A percentile compares a stretch with the other conserved stretches of the same genome.
These are phyloP conservation scores for Aspergillus aculeatus DNA, from an alignment of 2,329 filamentous ascomycete species.

Conservation along the genomic window DNA sequence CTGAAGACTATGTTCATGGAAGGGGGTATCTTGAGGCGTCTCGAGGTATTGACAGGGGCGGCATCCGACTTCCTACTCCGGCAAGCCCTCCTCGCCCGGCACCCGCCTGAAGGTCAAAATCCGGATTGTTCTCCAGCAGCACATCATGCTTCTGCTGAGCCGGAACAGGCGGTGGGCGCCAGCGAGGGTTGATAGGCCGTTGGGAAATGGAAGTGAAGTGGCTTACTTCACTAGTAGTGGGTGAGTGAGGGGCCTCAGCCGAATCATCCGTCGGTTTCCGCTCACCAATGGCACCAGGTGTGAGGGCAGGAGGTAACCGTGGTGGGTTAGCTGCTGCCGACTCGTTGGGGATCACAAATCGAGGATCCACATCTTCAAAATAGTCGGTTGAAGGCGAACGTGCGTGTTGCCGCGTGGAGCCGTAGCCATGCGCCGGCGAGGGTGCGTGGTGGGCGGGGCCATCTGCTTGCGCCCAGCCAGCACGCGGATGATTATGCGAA, in stretches of 20 bases:
- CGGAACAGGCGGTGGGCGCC: conserved; percentile 55
- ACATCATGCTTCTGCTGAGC: conserved; percentile 65
- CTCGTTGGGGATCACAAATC: conserved; percentile 59
- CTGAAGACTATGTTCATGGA: conserved; percentile 19
- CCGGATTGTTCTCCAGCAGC: conserved; percentile 75
- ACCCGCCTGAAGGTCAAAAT: conserved; percentile 68
- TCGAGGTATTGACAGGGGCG: conserved; percentile 21
- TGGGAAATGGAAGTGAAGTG: conserved; percentile 91
- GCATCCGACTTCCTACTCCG: conserved; percentile 26
- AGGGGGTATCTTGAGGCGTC: conserved; percentile 26
- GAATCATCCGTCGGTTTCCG: conserved; percentile 51
- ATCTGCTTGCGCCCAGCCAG: conserved; percentile 34
- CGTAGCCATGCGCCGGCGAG: conserved; percentile 23
- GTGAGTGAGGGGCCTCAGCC: conserved; percentile 65
- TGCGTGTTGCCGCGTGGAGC: conserved; percentile 23
- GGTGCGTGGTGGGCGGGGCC: conserved; percentile 13
- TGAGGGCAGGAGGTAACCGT: conserved; percentile 37
- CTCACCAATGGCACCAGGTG: conserved; percentile 41
- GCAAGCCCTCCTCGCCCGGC: conserved; percentile 23
- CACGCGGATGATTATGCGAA: conserved; percentile 49
- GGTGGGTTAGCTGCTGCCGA: conserved; percentile 26
- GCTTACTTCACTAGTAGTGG: conserved; percentile 73
- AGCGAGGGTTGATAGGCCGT: conserved; percentile 81
- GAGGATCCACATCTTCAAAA: conserved; percentile 91
- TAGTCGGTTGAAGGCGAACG: conserved; percentile 56